phyloP scores from a whole-genome alignment of 371 early-diverging fungal genomes.

The Mucor racemosus region DNA sequence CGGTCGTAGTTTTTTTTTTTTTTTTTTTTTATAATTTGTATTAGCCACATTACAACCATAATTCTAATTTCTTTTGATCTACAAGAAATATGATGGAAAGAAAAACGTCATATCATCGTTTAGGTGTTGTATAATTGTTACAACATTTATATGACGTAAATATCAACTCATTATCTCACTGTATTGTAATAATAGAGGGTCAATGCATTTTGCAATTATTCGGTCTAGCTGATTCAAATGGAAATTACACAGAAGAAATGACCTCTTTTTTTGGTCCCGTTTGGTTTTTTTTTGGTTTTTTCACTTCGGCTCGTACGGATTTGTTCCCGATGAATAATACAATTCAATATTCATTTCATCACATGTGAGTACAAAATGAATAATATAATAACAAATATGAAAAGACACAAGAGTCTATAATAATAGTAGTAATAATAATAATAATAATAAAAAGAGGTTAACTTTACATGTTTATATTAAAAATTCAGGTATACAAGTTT shows the following conservation, averaged over 20 bases:
- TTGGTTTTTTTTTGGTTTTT: too few relatives aligned
- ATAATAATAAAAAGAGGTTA: slow-evolving; percentile 6
- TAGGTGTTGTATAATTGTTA: not conserved
- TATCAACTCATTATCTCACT: not conserved
- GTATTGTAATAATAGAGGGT: not conserved
- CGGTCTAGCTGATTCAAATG: not conserved
- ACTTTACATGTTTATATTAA: slow-evolving; percentile 11
- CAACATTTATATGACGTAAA: slow-evolving; percentile 2
- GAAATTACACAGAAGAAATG: not conserved
- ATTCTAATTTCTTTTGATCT: not conserved
- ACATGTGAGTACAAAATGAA: slow-evolving; percentile 1
- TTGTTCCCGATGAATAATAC: not conserved
- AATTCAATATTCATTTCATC: not conserved
- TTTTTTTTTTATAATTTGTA: too few relatives aligned
- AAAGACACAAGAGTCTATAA: too few relatives aligned
- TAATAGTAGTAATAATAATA: too few relatives aligned
- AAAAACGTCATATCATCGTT: slow-evolving; percentile 2
- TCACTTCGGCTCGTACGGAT: slow-evolving; percentile 9
- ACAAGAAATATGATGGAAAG: too few relatives aligned
- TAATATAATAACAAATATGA: not conserved
- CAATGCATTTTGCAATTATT: slow-evolving; percentile 3
- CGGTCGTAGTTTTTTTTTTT: not conserved
- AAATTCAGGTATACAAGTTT: not conserved
- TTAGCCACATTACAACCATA: not conserved
- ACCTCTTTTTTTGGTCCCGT: too few relatives aligned